Conservation (phyloP, 306 rosid genomes). For the Boehmeria nivea region DNA sequence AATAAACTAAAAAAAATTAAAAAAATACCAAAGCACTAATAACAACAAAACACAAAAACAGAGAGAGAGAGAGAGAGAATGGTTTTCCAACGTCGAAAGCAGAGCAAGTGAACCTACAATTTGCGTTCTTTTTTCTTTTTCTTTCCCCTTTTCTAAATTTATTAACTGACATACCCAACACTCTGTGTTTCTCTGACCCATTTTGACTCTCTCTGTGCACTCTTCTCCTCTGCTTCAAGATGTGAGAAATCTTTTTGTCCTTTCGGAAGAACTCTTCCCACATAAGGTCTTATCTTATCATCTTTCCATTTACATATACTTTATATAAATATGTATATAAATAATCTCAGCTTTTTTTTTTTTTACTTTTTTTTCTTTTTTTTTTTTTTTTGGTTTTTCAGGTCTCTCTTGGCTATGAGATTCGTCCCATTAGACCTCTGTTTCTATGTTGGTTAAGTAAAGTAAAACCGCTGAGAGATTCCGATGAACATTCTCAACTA, state of each 20-base stretch:
- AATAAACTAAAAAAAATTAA: not conserved
- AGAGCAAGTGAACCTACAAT: no score
- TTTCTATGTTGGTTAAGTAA: no score
- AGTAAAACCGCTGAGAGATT: no score
- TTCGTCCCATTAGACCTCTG: not conserved
- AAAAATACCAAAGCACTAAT: no score
- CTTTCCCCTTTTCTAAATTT: not conserved
- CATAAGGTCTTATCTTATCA: constrained; percentile 20
- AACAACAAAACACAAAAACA: not conserved
- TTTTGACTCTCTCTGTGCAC: not conserved
- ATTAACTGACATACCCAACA: not conserved
- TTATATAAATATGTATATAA: no score
- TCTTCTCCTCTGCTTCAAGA: constrained; percentile 14
- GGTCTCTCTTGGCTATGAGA: not conserved
- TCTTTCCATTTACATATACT: not conserved
- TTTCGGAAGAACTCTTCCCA: constrained; percentile 11
- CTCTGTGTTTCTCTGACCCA: not conserved
- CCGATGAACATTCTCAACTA: no score
- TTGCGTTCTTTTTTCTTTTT: not conserved
- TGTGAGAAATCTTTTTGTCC: constrained; percentile 26
- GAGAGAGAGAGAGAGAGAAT: constrained; percentile 21
- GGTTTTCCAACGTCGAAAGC: constrained; percentile 71
- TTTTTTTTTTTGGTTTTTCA: not conserved
- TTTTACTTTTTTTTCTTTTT: not conserved
- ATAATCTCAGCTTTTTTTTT: no score